phyloP scores from a whole-genome alignment of 2,329 filamentous ascomycete genomes.

The Penicillium glabrum region DNA sequence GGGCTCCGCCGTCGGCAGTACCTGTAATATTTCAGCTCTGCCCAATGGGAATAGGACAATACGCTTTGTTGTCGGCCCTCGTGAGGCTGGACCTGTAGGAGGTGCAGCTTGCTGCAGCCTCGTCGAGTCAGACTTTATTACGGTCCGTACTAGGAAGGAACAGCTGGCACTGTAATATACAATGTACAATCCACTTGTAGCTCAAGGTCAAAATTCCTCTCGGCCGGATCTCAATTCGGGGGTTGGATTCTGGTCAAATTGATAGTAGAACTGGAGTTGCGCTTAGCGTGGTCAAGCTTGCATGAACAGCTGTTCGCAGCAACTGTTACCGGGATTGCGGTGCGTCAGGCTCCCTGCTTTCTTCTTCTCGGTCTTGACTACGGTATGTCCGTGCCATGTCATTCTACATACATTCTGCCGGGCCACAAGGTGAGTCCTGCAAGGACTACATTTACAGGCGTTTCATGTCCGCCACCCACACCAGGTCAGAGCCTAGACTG shows the following conservation, averaged over 20 bases:
- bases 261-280: background rate
- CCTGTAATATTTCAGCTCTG: background rate
- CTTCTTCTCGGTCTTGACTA: background rate
- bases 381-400: background rate
- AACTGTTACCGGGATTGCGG: background rate
- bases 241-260: background rate
- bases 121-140: background rate
- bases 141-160: background rate
- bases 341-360: background rate
- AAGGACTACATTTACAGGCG: slow-evolving; percentile 4
- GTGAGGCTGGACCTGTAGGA: slow-evolving; percentile 4
- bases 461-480: slow-evolving; percentile 1
- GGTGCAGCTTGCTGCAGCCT: slow-evolving; percentile 3
- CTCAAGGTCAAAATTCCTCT: background rate
- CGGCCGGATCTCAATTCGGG: slow-evolving; percentile 10
- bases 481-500: background rate
- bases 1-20: background rate
- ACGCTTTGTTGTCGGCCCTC: slow-evolving; percentile 11
- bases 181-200: background rate
- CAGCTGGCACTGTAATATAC: background rate
- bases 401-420: background rate
- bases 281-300: slow-evolving; percentile 8
- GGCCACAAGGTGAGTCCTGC: background rate
- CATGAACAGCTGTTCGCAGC: slow-evolving; percentile 23
- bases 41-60: slow-evolving; percentile 6